phyloP scores from a whole-genome alignment of 441 rosid species.

The Mallotus japonicus region DNA sequence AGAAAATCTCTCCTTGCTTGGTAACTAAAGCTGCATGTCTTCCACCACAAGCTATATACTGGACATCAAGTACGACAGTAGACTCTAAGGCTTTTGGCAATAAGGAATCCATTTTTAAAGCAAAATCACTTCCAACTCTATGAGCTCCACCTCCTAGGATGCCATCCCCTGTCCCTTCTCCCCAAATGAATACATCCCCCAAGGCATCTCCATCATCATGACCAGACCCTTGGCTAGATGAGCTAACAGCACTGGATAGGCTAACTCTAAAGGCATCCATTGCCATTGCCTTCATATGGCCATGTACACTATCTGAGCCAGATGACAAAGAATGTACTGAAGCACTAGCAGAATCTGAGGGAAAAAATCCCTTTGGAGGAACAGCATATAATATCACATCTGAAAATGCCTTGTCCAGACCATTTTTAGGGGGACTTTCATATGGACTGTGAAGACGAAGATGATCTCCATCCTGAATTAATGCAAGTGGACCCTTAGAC shows the following conservation, averaged over 20 bases:
- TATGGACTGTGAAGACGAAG: constrained; percentile 78
- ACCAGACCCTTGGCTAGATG: constrained; percentile 98
- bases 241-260: constrained; percentile 95
- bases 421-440: constrained; percentile 91
- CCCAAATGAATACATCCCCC: constrained; percentile 98
- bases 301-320: constrained; percentile 81
- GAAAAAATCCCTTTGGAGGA: constrained; percentile 78
- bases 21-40: constrained; percentile 88
- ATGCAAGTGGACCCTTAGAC: constrained; percentile 18
- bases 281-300: constrained; percentile 61
- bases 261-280: constrained; percentile 92
- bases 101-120: constrained; percentile 67
- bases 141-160: constrained; percentile 84
- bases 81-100: constrained; percentile 95
- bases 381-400: constrained; percentile 70
- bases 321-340: constrained; percentile 85
- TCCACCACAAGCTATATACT: constrained; percentile 90
- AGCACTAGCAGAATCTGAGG: constrained; percentile 68
- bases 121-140: constrained; percentile 55
- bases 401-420: constrained; percentile 74
- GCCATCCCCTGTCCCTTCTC: constrained; percentile 89
- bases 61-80: constrained; percentile 87
- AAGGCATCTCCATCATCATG: constrained; percentile 97
- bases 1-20: constrained; percentile 88
- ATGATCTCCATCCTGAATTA: constrained; percentile 70